Evolutionary conservation across 225 moss, liverwort and hornwort species (phyloP).

Genomic region (Physcomitrellopsis africana): DNA sequence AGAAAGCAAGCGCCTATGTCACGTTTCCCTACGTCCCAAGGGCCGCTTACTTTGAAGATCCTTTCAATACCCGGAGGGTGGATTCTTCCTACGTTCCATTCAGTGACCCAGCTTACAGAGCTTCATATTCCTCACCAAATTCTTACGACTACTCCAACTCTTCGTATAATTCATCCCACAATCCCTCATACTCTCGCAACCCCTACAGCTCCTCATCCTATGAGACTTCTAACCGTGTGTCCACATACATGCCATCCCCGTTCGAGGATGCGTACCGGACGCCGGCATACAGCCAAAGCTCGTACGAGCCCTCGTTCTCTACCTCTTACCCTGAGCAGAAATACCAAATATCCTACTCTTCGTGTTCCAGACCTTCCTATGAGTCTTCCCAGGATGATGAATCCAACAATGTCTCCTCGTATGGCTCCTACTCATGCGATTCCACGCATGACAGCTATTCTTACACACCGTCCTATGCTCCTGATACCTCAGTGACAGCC

Average conservation of each 20-base stretch:
- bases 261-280: constrained; percentile 41
- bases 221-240: not conserved
- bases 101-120: constrained; percentile 46
- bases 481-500: constrained; percentile 40
- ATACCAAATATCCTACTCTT: constrained; percentile 24
- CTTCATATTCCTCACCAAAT: constrained; percentile 31
- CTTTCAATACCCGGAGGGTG: constrained; percentile 32
- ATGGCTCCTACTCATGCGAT: constrained; percentile 15
- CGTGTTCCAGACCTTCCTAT: constrained; percentile 19
- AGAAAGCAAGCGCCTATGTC: constrained; percentile 51
- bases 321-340: constrained; percentile 32
- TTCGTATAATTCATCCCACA: not conserved
- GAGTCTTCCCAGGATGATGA: not conserved
- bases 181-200: constrained; percentile 26
- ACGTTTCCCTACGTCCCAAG: constrained; percentile 53
- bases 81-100: constrained; percentile 31
- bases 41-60: constrained; percentile 49
- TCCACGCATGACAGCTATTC: constrained; percentile 46
- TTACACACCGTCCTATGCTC: constrained; percentile 25
- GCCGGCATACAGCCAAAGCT: constrained; percentile 21
- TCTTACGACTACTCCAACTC: constrained; percentile 20
- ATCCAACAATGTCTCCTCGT: constrained; percentile 3
- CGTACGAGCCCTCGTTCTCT: constrained; percentile 38
- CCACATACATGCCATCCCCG: constrained; percentile 47
- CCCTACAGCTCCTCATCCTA: constrained; percentile 16